Evolutionary conservation across 352 stramenopile species (phyloP).

Genomic region (Globisporangium cylindrosporum): DNA sequence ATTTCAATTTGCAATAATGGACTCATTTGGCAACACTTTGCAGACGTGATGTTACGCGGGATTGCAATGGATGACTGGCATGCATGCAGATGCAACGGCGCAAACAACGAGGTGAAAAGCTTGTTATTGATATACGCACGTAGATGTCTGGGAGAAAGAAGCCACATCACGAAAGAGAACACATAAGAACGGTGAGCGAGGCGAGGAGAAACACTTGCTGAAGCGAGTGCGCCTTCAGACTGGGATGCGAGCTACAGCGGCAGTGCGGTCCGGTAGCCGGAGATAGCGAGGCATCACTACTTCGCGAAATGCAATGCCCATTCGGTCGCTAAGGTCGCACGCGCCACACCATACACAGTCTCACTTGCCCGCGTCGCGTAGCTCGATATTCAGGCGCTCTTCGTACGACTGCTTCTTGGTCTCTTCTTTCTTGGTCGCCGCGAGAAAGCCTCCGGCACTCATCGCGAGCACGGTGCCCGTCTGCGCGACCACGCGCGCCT

Average conservation of each 20-base stretch:
- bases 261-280: too few species aligned
- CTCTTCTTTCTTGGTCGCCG: constrained; percentile 44
- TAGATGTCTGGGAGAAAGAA: not conserved
- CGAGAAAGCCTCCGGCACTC: constrained; percentile 40
- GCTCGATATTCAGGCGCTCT: constrained; percentile 66
- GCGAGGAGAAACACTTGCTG: not conserved
- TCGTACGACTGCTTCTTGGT: constrained; percentile 62
- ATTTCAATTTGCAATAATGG: not conserved
- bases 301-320: not conserved
- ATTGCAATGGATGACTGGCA: not conserved
- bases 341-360: not conserved
- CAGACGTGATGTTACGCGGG: too few species aligned
- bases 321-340: not conserved
- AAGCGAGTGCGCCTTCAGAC: not conserved
- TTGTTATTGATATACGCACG: not conserved
- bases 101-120: not conserved
- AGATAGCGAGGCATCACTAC: too few species aligned
- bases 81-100: not conserved
- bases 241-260: too few species aligned
- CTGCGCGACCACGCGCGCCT: constrained; percentile 71
- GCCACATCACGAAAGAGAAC: not conserved
- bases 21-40: too few species aligned
- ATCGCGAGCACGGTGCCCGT: constrained; percentile 69
- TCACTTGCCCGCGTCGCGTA: constrained; percentile 33
- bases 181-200: not conserved